These are phyloP conservation scores for Blastobotrys capitulatus DNA, from an alignment of 1,139 yeast species.

Conservation along the genomic window DNA sequence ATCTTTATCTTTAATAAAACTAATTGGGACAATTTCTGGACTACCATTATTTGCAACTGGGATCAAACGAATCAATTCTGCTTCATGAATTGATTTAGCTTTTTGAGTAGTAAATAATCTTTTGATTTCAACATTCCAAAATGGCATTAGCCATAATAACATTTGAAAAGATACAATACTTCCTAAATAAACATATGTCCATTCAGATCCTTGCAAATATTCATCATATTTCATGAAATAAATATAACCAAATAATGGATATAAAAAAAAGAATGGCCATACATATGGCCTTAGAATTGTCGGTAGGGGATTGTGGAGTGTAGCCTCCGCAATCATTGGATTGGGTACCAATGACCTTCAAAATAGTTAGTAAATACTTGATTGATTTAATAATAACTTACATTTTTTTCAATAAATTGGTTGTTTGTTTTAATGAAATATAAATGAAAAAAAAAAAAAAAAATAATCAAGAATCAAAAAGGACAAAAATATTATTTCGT, in stretches of 20 bases:
- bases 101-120: constrained; percentile 59
- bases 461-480: too few species aligned
- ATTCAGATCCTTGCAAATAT: constrained; percentile 72
- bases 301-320: constrained; percentile 68
- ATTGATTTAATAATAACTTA: too few species aligned
- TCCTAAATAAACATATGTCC: constrained; percentile 83
- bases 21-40: constrained; percentile 68
- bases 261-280: constrained; percentile 75
- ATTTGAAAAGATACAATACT: constrained; percentile 66
- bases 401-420: neutral
- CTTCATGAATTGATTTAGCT: constrained; percentile 50
- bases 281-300: constrained; percentile 66
- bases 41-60: constrained; percentile 86
- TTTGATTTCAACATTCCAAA: constrained; percentile 78
- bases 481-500: too few species aligned
- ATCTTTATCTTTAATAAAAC: constrained; percentile 53
- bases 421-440: neutral
- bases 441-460: neutral
- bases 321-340: constrained; percentile 57
- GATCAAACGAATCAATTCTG: constrained; percentile 64
- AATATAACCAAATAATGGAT: constrained; percentile 67
- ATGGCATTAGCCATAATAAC: constrained; percentile 85
- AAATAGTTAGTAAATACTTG: neutral
- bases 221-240: constrained; percentile 68
- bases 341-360: constrained; percentile 35